Base-by-base conservation (phyloP, 2,329 filamentous ascomycete genomes). In the Chalara sp. region DNA sequence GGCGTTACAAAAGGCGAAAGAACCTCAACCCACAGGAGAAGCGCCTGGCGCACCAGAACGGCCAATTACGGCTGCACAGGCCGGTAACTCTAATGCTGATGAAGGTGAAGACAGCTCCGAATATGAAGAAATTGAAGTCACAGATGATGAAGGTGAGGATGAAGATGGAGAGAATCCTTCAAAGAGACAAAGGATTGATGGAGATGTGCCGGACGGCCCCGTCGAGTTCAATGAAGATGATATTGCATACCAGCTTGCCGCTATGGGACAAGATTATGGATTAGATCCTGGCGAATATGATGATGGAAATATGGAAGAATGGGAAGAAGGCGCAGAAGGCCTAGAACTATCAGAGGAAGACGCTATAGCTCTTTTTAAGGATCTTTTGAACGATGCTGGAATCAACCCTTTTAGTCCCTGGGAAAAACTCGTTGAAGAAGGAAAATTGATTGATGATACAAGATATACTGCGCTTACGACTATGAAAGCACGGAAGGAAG, bases 141-240 rank as follows among this genome's bases (percentile, higher is more conserved):
- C 64, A 56, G 73, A 78, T 60, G 72, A 76, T 67, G 75, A 79
- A 53, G 58, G 70, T 65, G 68, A 70, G 21, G 21, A 21, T 21
- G 21, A 21, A 21, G 68, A 75, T 65, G 63, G 76, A 66, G 63
- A 81, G 58, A 63, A 72, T 61, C 61, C 71, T 53, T 62, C 72
- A 35, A 80, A 79, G 55, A 72, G 74, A 41, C 76, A 73, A 54
- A 72, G 68, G 53, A 73, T 70, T 11, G 71, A 74, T 7, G 70
- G 72, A 46, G 67, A 71, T 5, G 61, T 56, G 11, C 52, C 58
- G 7, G 69, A 70, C 6, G 61, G 70, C 10, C 76, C 79, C 0
- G 70, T 93, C 6, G 92, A 96, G 61, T 95, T 96, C 62, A 88
- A 87, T 50, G 93, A 97, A 67, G 92, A 91, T 48, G 93, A 99